Conservation (phyloP, 2,329 filamentous ascomycete species). For the Chaetothyriales sp. region DNA sequence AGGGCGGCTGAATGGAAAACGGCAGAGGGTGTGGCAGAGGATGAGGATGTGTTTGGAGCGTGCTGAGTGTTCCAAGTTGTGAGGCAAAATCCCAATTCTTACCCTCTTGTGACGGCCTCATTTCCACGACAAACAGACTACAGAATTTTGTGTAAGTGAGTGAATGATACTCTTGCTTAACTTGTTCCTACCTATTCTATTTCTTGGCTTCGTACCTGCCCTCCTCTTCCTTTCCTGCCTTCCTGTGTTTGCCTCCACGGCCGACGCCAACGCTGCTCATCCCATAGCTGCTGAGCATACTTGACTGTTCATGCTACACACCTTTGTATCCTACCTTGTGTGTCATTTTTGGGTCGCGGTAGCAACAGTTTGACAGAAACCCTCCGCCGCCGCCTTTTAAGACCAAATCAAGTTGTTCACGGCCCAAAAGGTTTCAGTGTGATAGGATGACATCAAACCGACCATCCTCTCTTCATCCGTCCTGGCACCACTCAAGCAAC, state of each 20-base stretch:
- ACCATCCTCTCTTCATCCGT: neutral
- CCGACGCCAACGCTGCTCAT: neutral
- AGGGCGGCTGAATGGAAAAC: slow-evolving; percentile 12
- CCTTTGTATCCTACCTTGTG: neutral
- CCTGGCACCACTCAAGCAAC: neutral
- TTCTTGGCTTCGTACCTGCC: neutral
- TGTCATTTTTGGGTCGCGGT: neutral
- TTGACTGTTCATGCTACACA: neutral
- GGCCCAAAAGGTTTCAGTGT: neutral
- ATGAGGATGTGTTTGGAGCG: neutral
- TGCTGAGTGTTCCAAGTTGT: neutral
- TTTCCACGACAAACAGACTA: neutral
- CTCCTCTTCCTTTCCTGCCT: neutral
- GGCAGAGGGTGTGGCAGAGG: neutral
- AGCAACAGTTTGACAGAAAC: too few relatives aligned
- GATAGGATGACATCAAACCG: neutral
- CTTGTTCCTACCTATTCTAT: neutral
- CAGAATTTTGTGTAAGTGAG: neutral
- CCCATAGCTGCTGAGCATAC: neutral
- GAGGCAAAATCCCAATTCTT: neutral
- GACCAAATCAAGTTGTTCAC: neutral
- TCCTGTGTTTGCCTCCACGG: neutral
- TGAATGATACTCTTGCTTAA: neutral
- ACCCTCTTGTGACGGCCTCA: neutral
- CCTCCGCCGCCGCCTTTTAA: too few relatives aligned